Evolutionary conservation across 768 basidiomycete species (phyloP).

Genomic region (Cyathus striatus): DNA sequence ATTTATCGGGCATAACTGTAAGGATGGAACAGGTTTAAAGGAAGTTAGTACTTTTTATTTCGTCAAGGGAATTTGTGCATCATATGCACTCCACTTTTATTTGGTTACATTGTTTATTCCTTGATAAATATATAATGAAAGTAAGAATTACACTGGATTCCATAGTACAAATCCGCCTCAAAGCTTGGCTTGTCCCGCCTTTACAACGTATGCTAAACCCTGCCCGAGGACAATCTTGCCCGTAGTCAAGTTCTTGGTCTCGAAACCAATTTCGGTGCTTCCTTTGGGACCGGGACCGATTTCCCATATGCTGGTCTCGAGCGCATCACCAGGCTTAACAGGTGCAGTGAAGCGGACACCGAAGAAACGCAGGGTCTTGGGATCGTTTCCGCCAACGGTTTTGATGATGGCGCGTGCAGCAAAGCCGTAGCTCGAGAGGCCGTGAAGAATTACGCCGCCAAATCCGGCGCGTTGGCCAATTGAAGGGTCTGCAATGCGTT

Average conservation of each 20-base stretch:
- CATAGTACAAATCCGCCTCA: conserved; percentile 6
- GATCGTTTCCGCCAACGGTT: conserved; percentile 54
- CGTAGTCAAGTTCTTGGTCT: conserved; percentile 52
- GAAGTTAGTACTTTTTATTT: too few relatives aligned
- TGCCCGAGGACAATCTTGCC: conserved; percentile 62
- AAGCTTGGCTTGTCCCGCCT: conserved; percentile 25
- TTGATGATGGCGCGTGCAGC: conserved; percentile 72
- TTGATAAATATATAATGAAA: background rate
- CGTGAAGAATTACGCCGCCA: conserved; percentile 82
- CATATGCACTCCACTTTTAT: too few relatives aligned
- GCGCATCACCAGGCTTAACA: conserved; percentile 75
- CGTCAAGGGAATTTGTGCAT: too few relatives aligned
- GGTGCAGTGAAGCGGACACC: conserved; percentile 79
- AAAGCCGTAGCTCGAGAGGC: conserved; percentile 78
- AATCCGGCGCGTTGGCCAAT: conserved; percentile 75
- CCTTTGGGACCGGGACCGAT: conserved; percentile 61
- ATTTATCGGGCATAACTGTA: background rate
- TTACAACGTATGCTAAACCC: conserved; percentile 62
- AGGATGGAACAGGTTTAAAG: background rate
- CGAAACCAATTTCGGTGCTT: conserved; percentile 55
- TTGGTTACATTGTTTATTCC: too few relatives aligned
- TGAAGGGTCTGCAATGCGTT: conserved; percentile 48
- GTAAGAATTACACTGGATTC: background rate
- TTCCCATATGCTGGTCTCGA: conserved; percentile 80
- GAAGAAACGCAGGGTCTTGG: conserved; percentile 59